A percentile compares a stretch with the other conserved stretches of the same genome.
These are phyloP conservation scores for Pleurotus tuoliensis DNA, from an alignment of 768 basidiomycete genomes.

Conservation along the genomic window DNA sequence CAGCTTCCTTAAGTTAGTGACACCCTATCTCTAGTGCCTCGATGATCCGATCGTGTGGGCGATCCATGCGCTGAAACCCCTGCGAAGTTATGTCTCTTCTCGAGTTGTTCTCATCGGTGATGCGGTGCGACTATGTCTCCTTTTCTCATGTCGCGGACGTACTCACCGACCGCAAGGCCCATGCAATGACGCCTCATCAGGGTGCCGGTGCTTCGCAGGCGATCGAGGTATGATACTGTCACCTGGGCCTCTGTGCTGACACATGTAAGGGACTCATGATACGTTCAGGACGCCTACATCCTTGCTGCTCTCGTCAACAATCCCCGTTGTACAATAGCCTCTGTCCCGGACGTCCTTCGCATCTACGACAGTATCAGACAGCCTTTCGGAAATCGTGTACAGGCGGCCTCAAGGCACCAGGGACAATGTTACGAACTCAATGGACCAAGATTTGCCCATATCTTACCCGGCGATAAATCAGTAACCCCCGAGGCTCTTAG, in stretches of 20 bases:
- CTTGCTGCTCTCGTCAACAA: slow-evolving; percentile 24
- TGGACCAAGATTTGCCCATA: slow-evolving; percentile 22
- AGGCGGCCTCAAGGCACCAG: slow-evolving; percentile 15
- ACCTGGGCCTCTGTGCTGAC: neutral
- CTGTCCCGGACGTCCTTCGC: slow-evolving; percentile 22
- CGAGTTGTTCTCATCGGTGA: slow-evolving; percentile 46
- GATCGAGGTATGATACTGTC: slow-evolving; percentile 19
- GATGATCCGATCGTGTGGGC: slow-evolving; percentile 38
- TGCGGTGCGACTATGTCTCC: slow-evolving; percentile 27
- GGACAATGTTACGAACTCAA: slow-evolving; percentile 18
- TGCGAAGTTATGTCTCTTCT: slow-evolving; percentile 34
- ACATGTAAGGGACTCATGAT: neutral
- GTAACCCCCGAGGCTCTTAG: slow-evolving; percentile 18
- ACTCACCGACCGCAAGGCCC: slow-evolving; percentile 14
- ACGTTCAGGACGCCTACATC: slow-evolving; percentile 32
- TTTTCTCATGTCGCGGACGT: neutral
- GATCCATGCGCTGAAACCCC: slow-evolving; percentile 33
- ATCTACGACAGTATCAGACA: slow-evolving; percentile 25
- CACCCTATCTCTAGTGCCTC: slow-evolving; percentile 23
- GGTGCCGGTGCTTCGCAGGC: slow-evolving; percentile 24
- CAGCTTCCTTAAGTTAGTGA: neutral
- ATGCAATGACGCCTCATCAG: slow-evolving; percentile 23
- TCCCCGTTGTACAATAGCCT: slow-evolving; percentile 9
- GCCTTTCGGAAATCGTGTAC: slow-evolving; percentile 20
- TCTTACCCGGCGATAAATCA: slow-evolving; percentile 20